Percentiles rank a stretch among this genome's conserved stretches.
These are phyloP conservation scores for Neurospora cerealis DNA, from an alignment of 495 filamentous ascomycete genomes.

Conservation along the genomic window DNA sequence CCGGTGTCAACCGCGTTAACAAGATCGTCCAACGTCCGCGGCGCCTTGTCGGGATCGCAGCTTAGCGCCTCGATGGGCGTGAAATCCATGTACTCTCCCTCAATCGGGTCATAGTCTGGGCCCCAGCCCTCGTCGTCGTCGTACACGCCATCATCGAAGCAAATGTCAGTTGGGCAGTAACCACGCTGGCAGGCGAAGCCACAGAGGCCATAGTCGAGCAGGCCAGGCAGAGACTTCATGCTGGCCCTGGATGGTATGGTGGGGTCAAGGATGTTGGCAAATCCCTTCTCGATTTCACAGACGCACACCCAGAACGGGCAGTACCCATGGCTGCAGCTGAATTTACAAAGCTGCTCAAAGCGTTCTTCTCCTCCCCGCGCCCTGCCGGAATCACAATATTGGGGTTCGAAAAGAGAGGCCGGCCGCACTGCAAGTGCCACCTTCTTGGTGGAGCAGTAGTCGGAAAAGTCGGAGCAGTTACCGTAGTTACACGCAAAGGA, in stretches of 20 bases:
- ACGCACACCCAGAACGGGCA: background rate
- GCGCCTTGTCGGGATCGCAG: background rate
- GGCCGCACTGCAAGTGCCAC: background rate
- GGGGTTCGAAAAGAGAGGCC: constrained; percentile 3
- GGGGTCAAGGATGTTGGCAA: background rate
- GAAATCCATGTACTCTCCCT: background rate
- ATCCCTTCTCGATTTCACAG: background rate
- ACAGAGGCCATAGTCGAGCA: background rate
- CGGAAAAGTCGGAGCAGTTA: background rate
- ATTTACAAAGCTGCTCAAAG: background rate
- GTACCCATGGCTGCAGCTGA: background rate
- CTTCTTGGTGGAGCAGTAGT: background rate
- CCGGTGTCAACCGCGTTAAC: background rate
- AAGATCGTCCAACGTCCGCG: background rate
- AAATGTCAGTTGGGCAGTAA: background rate
- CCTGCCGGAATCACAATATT: background rate
- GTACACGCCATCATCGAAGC: background rate
- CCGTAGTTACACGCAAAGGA: constrained; percentile 4
- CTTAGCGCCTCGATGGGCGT: background rate
- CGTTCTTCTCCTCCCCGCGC: background rate
- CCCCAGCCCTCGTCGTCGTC: background rate
- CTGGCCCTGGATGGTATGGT: background rate
- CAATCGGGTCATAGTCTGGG: background rate
- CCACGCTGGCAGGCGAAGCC: background rate
- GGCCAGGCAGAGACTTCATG: background rate